Conservation (phyloP, 352 stramenopile species). For the Albugo laibachii region DNA sequence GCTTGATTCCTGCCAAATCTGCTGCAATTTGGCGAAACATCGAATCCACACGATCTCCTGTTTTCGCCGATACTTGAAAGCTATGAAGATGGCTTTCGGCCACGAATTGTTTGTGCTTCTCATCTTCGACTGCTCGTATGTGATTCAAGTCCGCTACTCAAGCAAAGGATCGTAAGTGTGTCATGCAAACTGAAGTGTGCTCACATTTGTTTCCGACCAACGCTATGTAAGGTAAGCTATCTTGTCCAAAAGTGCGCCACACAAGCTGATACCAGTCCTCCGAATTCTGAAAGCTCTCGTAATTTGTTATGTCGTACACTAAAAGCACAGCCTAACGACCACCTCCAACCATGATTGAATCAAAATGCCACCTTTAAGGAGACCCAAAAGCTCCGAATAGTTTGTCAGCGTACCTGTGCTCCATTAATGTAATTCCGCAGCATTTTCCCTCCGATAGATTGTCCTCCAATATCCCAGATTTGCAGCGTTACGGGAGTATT, state of each 20-base stretch:
- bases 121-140: slow-evolving; percentile 67
- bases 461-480: slow-evolving; percentile 89
- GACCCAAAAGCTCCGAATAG: background rate
- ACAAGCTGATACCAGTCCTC: slow-evolving; percentile 90
- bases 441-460: slow-evolving; percentile 76
- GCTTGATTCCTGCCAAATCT: slow-evolving; percentile 56
- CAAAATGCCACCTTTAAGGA: background rate
- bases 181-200: background rate
- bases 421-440: slow-evolving; percentile 88
- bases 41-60: slow-evolving; percentile 68
- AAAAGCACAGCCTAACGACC: slow-evolving; percentile 62
- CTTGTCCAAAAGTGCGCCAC: slow-evolving; percentile 63
- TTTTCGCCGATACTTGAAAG: slow-evolving; percentile 88
- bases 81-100: slow-evolving; percentile 85
- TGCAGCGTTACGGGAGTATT: slow-evolving; percentile 84
- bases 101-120: slow-evolving; percentile 83
- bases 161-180: background rate
- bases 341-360: background rate
- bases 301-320: slow-evolving; percentile 92
- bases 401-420: slow-evolving; percentile 33
- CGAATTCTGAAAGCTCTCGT: slow-evolving; percentile 89
- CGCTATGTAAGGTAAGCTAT: slow-evolving; percentile 76
- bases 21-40: slow-evolving; percentile 71
- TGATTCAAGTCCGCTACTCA: slow-evolving; percentile 77
- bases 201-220: slow-evolving; percentile 86